Base-by-base conservation (phyloP, 768 basidiomycete genomes). In the Exsudoporus frostii region DNA sequence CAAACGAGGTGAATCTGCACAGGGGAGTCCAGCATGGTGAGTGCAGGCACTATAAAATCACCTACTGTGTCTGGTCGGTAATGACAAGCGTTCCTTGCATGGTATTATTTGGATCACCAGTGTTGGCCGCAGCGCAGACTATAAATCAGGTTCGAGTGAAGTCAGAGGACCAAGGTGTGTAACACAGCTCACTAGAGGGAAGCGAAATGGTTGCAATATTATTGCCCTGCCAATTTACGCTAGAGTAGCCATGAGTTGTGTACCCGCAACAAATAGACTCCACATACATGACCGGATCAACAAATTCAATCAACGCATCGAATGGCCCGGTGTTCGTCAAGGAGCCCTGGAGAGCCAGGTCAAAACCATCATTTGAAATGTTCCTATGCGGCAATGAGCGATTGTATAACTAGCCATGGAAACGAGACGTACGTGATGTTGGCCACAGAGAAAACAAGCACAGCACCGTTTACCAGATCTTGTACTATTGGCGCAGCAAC, bases 81-180 rank as follows among this genome's bases (percentile, higher is more conserved):
- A 88, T 89, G 5, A 74, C 76, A 20, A 88, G 65, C 13, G 62
- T 74, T 29, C 76, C 85, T 29, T 68, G 76, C 0, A 83, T 72
- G 39, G 70, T 62, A 54, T 86, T 86, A 59, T 86, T 69, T 9
- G 86, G 87, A 20, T 86, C 82, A 39, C 88, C 87, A 13, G 64
- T 71, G 54, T 86, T 81, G 9, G 86, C 88, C 17, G 82, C 77
- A 36, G 82, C 82, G 62, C 88, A 89, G 14, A 88, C 84, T 84
- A 54, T 7, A 25, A 42, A 43, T 45, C 14, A 25, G 5, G 22
- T 46, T 22, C 48, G 30, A 50, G 53, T 19, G 39, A 20, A 36
- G 6, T 24, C 19, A 11, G 10, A 17, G 4, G 24, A 32, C 7
- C n/a, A 7, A 46, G 6, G 29, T 7, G 25, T 7, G 4, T 4